A percentile compares a stretch with the other conserved stretches of the same genome.
Evolutionary conservation across 2,329 filamentous ascomycete genomes (phyloP).

Genomic region (Fusarium subglutinans): DNA sequence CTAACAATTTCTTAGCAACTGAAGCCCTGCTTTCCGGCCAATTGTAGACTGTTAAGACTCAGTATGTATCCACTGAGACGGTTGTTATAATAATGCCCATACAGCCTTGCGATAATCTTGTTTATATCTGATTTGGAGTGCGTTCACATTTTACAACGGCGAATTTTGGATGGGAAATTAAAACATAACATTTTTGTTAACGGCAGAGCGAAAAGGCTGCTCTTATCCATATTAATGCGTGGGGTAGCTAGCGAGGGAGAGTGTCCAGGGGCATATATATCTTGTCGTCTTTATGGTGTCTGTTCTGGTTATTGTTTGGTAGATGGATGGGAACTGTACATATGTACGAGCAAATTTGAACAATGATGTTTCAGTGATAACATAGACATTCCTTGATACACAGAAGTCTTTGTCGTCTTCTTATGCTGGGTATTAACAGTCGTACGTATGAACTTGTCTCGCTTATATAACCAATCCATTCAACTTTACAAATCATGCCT

Average conservation of each 20-base stretch:
- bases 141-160: conserved; percentile 17
- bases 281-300: conserved; percentile 31
- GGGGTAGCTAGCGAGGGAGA: conserved; percentile 31
- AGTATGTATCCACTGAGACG: conserved; percentile 16
- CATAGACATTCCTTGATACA: background rate
- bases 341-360: conserved; percentile 42
- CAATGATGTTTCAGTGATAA: conserved; percentile 13
- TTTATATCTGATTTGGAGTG: conserved; percentile 16
- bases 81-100: conserved; percentile 33
- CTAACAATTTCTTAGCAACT: conserved; percentile 63
- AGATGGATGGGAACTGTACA: conserved; percentile 36
- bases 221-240: conserved; percentile 41
- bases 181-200: conserved; percentile 37
- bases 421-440: conserved; percentile 33
- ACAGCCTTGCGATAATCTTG: conserved; percentile 24
- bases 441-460: conserved; percentile 7
- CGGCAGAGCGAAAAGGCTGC: conserved; percentile 11
- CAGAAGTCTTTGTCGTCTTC: conserved; percentile 1
- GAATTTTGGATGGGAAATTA: conserved; percentile 37
- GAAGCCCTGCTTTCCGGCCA: conserved; percentile 83
- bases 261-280: conserved; percentile 4
- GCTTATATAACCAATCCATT: conserved; percentile 1
- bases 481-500: conserved; percentile 4
- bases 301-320: conserved; percentile 20
- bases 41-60: conserved; percentile 58